Evolutionary conservation across 176 grass and related monocot species (phyloP), one percentile per base, ranked within the genome.

Genomic region (Aegilops umbellulata): DNA sequence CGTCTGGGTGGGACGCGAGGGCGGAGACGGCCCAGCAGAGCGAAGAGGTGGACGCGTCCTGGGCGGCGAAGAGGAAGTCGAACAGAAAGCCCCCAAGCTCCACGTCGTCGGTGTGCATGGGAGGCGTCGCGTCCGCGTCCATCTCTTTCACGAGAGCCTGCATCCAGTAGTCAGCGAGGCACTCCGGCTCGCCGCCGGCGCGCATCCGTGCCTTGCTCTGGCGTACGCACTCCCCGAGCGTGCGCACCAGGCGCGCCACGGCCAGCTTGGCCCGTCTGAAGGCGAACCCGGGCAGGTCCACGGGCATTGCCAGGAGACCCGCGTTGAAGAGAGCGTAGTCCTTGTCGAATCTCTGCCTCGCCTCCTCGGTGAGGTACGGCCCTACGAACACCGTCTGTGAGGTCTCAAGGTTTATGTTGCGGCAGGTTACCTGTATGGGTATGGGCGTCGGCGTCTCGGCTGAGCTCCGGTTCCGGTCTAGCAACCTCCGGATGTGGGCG

Each of bases 151-250:
- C 39, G 10, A 42, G 39, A 12, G 3, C 78, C 75, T 90, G 91
- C 95, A 98, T 98, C 95, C 91, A 98, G 87, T 87, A 98, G 83
- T 98, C 95, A 11, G 92, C 86, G 13, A 95, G 83, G 80, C 93
- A 95, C 84, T 75, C 90, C 3, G 95, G 95, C 82, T 98, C 89
- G 51, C 74, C 77, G 79, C 95, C 90, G 29, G 70, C 74, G 32
- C 47, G 68, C 91, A 97, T 93, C 8, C 83, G 89, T 8, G 29
- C 84, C 80, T 93, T 97, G 87, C 93, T 97, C 73, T 68, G 34
- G 30, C 82, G 60, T 26, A 55, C 88, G 65, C 89, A 90, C 27
- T 82, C 77, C 1, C 61, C 80, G 44, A 98, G 89, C 44, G 83
- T 95, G 60, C 65, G 74, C 23, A 83, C 62, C 39, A 98, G 89